Evolutionary conservation across 805 yeast species (phyloP).

Genomic region (Dipodascopsis uninucleata): DNA sequence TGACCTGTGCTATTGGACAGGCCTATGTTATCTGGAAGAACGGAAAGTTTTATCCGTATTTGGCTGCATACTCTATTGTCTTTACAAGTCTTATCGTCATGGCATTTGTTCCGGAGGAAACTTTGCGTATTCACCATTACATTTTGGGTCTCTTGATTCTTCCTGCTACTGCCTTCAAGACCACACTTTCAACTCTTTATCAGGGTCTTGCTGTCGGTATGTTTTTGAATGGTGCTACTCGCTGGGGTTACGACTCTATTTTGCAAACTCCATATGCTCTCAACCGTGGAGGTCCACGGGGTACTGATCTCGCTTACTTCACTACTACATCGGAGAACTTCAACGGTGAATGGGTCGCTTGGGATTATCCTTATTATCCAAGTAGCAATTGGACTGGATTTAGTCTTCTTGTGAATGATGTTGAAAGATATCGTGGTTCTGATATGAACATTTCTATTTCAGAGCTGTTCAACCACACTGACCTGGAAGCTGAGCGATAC

Average conservation of each 20-base stretch:
- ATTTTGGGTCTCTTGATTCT: slow-evolving; percentile 70
- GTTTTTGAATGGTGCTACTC: slow-evolving; percentile 74
- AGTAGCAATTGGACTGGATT: slow-evolving; percentile 42
- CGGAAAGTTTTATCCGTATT: slow-evolving; percentile 50
- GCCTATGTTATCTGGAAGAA: slow-evolving; percentile 77
- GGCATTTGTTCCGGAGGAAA: slow-evolving; percentile 58
- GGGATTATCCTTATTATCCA: slow-evolving; percentile 22
- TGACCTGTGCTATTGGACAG: slow-evolving; percentile 61
- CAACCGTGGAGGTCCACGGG: slow-evolving; percentile 26
- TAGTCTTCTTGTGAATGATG: slow-evolving; percentile 71
- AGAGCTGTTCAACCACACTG: slow-evolving; percentile 19
- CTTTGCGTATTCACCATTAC: slow-evolving; percentile 64
- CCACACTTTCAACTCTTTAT: slow-evolving; percentile 48
- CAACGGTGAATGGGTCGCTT: slow-evolving; percentile 23
- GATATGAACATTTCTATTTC: slow-evolving; percentile 45
- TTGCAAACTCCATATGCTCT: slow-evolving; percentile 58
- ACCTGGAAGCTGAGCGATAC: slow-evolving; percentile 23
- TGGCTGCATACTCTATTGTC: slow-evolving; percentile 50
- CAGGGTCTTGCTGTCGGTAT: slow-evolving; percentile 85
- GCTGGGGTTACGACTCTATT: slow-evolving; percentile 93
- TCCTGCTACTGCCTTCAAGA: slow-evolving; percentile 72
- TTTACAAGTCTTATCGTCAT: slow-evolving; percentile 45
- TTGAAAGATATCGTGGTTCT: slow-evolving; percentile 66
- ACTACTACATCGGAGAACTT: slow-evolving; percentile 26
- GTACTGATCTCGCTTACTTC: slow-evolving; percentile 26